These are phyloP conservation scores for Saccharum spontaneum DNA, from an alignment of 176 grass and related monocot genomes.

Conservation along the genomic window DNA sequence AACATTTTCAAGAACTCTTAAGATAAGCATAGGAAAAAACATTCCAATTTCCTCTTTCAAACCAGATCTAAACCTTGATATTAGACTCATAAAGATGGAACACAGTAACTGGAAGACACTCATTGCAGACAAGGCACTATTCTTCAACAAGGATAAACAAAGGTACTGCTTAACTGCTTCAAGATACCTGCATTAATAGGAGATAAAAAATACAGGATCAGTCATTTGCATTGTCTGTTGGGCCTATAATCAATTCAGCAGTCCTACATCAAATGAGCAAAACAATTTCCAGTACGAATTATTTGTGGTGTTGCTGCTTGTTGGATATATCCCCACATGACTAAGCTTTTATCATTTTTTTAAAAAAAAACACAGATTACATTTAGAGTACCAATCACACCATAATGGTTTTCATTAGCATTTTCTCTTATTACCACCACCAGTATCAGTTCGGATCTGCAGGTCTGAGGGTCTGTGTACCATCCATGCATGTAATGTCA, in stretches of 20 bases:
- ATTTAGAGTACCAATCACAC: neutral
- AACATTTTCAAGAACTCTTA: slow-evolving; percentile 94
- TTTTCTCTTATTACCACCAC: neutral
- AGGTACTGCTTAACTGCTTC: slow-evolving; percentile 93
- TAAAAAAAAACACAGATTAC: neutral
- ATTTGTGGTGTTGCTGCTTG: neutral
- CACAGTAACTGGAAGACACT: slow-evolving; percentile 94
- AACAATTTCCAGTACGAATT: neutral
- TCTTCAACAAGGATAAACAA: slow-evolving; percentile 97
- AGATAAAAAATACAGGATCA: neutral
- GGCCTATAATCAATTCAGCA: slow-evolving; percentile 2
- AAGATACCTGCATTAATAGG: slow-evolving; percentile 78
- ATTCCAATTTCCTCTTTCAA: slow-evolving; percentile 99
- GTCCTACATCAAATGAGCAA: slow-evolving; percentile 3
- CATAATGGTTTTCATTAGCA: neutral
- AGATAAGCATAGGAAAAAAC: slow-evolving; percentile 97
- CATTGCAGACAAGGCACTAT: slow-evolving; percentile 91
- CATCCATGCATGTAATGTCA: neutral
- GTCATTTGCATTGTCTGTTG: slow-evolving; percentile 11
- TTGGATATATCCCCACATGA: slow-evolving; percentile 17
- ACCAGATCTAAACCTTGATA: slow-evolving; percentile 81
- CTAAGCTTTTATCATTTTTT: neutral
- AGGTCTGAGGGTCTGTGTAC: neutral
- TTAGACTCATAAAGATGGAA: slow-evolving; percentile 82
- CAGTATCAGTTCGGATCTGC: neutral